Evolutionary conservation across 2,329 filamentous ascomycete genomes (phyloP), one percentile per base, ranked within the genome.

Genomic region (Bipolaris gigantea): DNA sequence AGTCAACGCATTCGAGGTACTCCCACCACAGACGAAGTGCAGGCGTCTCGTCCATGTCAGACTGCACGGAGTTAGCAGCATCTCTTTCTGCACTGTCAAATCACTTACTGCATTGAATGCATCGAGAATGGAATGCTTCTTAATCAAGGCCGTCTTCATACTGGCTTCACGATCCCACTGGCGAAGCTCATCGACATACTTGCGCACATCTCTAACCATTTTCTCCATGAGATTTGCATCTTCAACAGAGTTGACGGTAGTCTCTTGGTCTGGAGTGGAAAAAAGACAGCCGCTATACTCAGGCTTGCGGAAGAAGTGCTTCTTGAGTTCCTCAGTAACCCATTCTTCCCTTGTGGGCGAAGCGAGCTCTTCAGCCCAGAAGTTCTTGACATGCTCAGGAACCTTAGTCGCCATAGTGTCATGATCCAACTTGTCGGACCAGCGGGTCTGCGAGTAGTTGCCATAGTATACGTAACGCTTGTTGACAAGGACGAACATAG

Each of bases 21-120:
- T 80, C 77, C 75, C 75, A 79, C 74, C 73, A 79, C 21, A 80
- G 70, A 16, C 79, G 69, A 8, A 80, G 64, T 5, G 76, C 77
- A 0, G 73, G 72, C 10, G 71, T 67, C 5, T 71, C 63, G 34
- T 73, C 76, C 1, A 69, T 65, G 63, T 80, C 77, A 33, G 73
- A 69, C 62, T 73, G 33, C 32, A 13, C 11, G 33, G 3, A 33
- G 45, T 56, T 40, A 61, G 55, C 38, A 42, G 19, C 4, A 35
- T 35, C 25, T 2, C 23, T 23, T 4, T 8, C 35, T 10, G 21
- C 2, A 2, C 6, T n/a, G 25, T 4, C 3, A 48, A 33, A 13
- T 10, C 5, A 66, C 73, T 61, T 64, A 71, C 73, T 33, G 55
- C 63, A 10, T 69, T 63, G 57, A 80, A 80, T 1, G 73, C 71